Conservation (phyloP, 2,329 filamentous ascomycete species). For the Penicillium sp. region DNA sequence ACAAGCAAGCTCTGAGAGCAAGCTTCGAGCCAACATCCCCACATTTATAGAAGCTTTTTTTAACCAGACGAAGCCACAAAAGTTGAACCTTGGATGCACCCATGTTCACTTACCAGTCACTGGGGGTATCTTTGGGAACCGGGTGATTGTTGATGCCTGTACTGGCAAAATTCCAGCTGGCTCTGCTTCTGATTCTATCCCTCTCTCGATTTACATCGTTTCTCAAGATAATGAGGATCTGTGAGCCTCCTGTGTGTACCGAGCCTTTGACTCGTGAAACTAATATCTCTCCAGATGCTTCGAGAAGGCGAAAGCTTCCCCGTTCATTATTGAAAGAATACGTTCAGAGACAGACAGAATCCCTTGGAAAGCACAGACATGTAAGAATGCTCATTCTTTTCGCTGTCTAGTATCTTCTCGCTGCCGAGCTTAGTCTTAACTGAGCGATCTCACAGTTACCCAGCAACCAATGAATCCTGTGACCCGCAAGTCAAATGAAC, state of each 20-base stretch:
- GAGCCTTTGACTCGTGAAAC: not conserved
- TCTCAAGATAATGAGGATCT: not conserved
- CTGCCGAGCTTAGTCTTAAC: not conserved
- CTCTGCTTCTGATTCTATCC: not conserved
- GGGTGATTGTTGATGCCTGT: no score
- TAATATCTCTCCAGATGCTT: not conserved
- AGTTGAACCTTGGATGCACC: not conserved
- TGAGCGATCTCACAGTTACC: not conserved
- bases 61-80: not conserved
- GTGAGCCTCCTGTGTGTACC: not conserved
- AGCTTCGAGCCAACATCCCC: not conserved
- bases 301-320: not conserved
- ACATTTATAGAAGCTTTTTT: not conserved
- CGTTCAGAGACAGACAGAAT: not conserved
- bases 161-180: not conserved
- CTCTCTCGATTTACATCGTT: not conserved
- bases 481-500: not conserved
- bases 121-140: no score
- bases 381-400: not conserved
- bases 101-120: no score
- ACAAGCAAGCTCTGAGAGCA: not conserved
- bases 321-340: not conserved
- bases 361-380: not conserved
- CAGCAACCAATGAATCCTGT: not conserved
- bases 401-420: no score